Percentiles rank a stretch among this genome's conserved stretches.
Evolutionary conservation across 169 alveolate genomes (phyloP).

Genomic region (Eimeria acervulina): DNA sequence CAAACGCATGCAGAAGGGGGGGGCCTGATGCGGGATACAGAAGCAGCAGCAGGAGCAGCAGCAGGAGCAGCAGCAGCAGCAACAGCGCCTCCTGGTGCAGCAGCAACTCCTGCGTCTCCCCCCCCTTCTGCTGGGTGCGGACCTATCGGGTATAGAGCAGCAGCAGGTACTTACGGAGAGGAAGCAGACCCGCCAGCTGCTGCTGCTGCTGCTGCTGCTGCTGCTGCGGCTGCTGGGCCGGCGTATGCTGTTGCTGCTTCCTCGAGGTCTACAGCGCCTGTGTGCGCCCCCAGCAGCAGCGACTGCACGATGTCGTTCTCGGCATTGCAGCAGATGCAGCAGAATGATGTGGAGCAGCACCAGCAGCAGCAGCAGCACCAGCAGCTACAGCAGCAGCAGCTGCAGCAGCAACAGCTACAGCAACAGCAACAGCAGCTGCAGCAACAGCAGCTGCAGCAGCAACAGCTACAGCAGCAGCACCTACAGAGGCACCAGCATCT

Average conservation of each 20-base stretch:
- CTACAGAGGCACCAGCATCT: not conserved
- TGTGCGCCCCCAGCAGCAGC: conserved; percentile 36
- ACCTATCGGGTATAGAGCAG: not conserved
- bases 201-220: conserved; percentile 15
- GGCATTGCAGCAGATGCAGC: conserved; percentile 8
- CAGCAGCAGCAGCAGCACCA: conserved; percentile 22
- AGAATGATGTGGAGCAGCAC: conserved; percentile 8
- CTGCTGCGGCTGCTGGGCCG: conserved; percentile 33
- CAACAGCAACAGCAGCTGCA: conserved; percentile 23
- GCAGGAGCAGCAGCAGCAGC: conserved; percentile 10
- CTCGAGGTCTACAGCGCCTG: conserved; percentile 13
- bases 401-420: not conserved
- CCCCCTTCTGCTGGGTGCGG: not conserved
- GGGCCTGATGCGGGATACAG: not conserved
- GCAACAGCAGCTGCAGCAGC: not conserved
- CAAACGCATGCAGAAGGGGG: not conserved
- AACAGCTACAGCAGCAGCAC: not conserved
- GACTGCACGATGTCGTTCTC: not conserved
- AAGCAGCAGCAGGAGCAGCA: not conserved
- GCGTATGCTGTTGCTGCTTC: conserved; percentile 48
- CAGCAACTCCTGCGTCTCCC: not conserved
- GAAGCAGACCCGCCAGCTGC: conserved; percentile 10
- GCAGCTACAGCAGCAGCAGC: conserved; percentile 19
- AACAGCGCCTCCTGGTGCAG: not conserved
- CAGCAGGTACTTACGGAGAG: not conserved